These are phyloP conservation scores for Tetrapisispora iriomotensis DNA, from an alignment of 805 yeast species.

Conservation along the genomic window DNA sequence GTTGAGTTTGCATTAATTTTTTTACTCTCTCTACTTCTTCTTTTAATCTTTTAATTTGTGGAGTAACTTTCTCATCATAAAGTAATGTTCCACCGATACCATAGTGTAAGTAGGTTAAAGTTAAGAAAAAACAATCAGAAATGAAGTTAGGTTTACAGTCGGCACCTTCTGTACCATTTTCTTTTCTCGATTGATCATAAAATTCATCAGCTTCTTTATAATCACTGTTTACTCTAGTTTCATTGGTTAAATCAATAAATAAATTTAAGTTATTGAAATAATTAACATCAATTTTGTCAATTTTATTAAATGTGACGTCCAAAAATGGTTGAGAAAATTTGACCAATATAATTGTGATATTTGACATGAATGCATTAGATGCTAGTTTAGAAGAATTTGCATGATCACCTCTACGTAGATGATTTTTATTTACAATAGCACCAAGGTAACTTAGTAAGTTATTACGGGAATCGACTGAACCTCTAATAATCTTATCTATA, in stretches of 20 bases:
- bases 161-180: conserved; percentile 15
- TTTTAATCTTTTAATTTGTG: conserved; percentile 39
- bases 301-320: conserved; percentile 52
- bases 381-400: conserved; percentile 58
- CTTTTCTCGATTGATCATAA: conserved; percentile 33
- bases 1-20: conserved; percentile 10
- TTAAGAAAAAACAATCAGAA: conserved; percentile 79
- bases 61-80: conserved; percentile 45
- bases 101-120: conserved; percentile 71
- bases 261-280: conserved; percentile 47
- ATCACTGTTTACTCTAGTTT: conserved; percentile 75
- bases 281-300: conserved; percentile 67
- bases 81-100: conserved; percentile 76
- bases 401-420: conserved; percentile 78
- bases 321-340: conserved; percentile 77
- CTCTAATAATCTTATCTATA: conserved; percentile 65
- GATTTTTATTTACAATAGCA: conserved; percentile 67
- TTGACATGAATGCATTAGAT: conserved; percentile 73
- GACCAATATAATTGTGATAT: conserved; percentile 56
- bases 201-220: conserved; percentile 56
- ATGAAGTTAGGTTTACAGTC: conserved; percentile 53
- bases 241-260: conserved; percentile 61
- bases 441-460: conserved; percentile 62
- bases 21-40: conserved; percentile 31
- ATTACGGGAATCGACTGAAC: conserved; percentile 53